These are phyloP conservation scores for Insectozyma bohioensis DNA, from an alignment of 1,139 yeast genomes.

Conservation along the genomic window DNA sequence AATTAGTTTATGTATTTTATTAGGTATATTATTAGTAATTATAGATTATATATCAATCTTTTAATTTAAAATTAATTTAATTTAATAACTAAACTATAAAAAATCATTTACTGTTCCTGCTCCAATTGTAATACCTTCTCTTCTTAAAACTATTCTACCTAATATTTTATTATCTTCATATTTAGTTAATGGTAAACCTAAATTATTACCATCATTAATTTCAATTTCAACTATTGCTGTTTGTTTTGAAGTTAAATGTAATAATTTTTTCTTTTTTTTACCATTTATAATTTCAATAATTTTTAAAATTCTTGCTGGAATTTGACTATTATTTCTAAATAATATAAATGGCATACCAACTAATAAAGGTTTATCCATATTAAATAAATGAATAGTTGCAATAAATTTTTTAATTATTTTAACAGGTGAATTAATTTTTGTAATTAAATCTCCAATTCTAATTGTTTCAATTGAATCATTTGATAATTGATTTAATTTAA, in stretches of 20 bases:
- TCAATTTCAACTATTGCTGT: constrained; percentile 71
- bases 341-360: constrained; percentile 82
- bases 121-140: constrained; percentile 84
- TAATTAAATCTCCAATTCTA: constrained; percentile 68
- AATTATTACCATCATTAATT: constrained; percentile 50
- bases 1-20: constrained; percentile 55
- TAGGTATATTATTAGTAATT: constrained; percentile 63
- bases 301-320: constrained; percentile 67
- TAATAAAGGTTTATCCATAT: constrained; percentile 69
- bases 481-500: constrained; percentile 45
- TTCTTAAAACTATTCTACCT: constrained; percentile 81
- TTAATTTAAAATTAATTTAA: constrained; percentile 4
- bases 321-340: constrained; percentile 78
- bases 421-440: constrained; percentile 49
- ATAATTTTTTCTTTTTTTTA: constrained; percentile 50
- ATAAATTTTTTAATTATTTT: constrained; percentile 51
- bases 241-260: constrained; percentile 73
- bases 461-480: constrained; percentile 52
- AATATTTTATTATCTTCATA: constrained; percentile 60
- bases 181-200: constrained; percentile 61
- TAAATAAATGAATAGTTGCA: constrained; percentile 64
- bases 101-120: constrained; percentile 64
- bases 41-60: constrained; percentile 54
- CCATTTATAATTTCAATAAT: constrained; percentile 47
- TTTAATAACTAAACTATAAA: constrained; percentile 1